These are phyloP conservation scores for Cyclotella baltica DNA, from an alignment of 108 stramenopile species.

Conservation along the genomic window DNA sequence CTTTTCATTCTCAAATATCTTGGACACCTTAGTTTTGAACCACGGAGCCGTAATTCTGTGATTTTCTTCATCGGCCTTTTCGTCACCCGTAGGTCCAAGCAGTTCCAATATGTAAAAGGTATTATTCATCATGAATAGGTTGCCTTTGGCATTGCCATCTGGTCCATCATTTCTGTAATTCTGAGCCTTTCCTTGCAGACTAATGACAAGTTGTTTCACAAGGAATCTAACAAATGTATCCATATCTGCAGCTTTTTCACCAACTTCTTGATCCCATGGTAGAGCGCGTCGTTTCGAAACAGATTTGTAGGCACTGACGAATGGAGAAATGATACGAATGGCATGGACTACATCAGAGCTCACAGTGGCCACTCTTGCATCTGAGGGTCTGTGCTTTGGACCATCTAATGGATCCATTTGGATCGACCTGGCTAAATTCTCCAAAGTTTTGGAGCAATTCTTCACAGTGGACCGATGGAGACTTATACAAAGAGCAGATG, in stretches of 20 bases:
- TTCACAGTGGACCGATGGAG: conserved; percentile 91
- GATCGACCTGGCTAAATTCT: conserved; percentile 87
- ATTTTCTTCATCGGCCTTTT: conserved; percentile 38
- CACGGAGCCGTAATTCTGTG: conserved; percentile 76
- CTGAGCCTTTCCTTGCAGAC: conserved; percentile 75
- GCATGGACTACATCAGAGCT: conserved; percentile 85
- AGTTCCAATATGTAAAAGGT: conserved; percentile 78
- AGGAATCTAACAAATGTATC: conserved; percentile 83
- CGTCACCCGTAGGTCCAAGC: conserved; percentile 58
- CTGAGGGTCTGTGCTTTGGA: conserved; percentile 67
- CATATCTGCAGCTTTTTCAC: conserved; percentile 85
- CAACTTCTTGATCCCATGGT: conserved; percentile 89
- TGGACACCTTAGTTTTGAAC: conserved; percentile 80
- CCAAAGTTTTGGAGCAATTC: conserved; percentile 81
- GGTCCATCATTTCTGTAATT: conserved; percentile 72
- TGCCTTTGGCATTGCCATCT: conserved; percentile 58
- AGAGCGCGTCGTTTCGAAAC: conserved; percentile 74
- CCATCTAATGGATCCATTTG: conserved; percentile 83
- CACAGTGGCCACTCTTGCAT: conserved; percentile 77
- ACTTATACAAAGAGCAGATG: conserved; percentile 83
- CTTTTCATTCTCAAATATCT: conserved; percentile 79
- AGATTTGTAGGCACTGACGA: conserved; percentile 86
- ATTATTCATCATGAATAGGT: conserved; percentile 92
- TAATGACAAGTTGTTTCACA: conserved; percentile 77
- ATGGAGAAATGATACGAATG: conserved; percentile 79